Evolutionary conservation across 2,329 filamentous ascomycete species (phyloP).

Genomic region (Fusarium sterilihyphosum): DNA sequence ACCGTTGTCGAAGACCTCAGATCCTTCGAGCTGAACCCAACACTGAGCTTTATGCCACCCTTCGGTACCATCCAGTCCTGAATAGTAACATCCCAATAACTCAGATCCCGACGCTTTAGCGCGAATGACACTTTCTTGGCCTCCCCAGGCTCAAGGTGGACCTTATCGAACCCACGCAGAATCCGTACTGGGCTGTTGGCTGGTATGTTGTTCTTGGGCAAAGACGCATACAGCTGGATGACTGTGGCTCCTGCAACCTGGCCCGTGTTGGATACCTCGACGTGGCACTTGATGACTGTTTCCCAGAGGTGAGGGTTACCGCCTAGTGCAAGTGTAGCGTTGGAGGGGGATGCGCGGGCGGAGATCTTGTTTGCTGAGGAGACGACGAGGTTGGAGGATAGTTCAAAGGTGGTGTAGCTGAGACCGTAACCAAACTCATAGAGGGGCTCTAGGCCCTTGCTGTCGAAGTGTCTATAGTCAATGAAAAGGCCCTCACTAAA

Average conservation of each 20-base stretch:
- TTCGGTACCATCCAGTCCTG: slow-evolving; percentile 53
- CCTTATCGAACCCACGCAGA: slow-evolving; percentile 63
- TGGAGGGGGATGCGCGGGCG: background rate
- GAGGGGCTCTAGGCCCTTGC: slow-evolving; percentile 64
- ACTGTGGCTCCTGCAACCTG: slow-evolving; percentile 58
- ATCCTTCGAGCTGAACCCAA: slow-evolving; percentile 42
- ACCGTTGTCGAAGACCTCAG: slow-evolving; percentile 3
- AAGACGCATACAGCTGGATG: slow-evolving; percentile 63
- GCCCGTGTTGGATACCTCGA: slow-evolving; percentile 44
- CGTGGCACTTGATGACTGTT: background rate
- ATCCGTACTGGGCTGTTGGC: slow-evolving; percentile 58
- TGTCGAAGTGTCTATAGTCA: slow-evolving; percentile 83
- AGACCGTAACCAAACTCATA: slow-evolving; percentile 83
- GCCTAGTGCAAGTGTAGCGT: background rate
- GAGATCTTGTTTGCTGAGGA: background rate
- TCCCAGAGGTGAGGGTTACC: background rate
- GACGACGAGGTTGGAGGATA: background rate
- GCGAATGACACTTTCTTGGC: slow-evolving; percentile 54
- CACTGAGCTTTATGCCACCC: slow-evolving; percentile 39
- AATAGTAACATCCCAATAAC: slow-evolving; percentile 56
- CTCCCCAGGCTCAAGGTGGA: slow-evolving; percentile 53
- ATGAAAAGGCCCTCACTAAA: background rate
- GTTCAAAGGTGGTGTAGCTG: slow-evolving; percentile 73
- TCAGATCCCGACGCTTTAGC: slow-evolving; percentile 58
- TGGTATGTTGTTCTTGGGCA: slow-evolving; percentile 49